Base-by-base conservation (phyloP, 192 early-diverging fungal genomes). In the Powellomyces hirtus region DNA sequence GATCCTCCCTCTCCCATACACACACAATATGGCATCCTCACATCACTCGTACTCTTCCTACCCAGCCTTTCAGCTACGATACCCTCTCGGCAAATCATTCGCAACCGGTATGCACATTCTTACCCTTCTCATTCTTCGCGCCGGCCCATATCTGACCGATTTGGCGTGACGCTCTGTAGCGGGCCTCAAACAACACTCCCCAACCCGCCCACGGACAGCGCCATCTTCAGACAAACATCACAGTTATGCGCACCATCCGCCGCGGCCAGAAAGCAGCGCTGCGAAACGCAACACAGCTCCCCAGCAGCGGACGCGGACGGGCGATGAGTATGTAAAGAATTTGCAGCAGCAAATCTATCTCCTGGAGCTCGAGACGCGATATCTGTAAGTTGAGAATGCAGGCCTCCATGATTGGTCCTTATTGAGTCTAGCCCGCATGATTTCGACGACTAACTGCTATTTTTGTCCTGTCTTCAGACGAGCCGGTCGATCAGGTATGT, bases 311-410 rank as follows among this genome's bases (percentile, higher is more conserved):
- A 53, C 38, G 0, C 37, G 46, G 3, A 68, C 77, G 16, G 76
- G 76, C 31, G 73, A 82, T n/a, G 84, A 86, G 45, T 86, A 85
- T 50, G 74, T 86, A 22, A 46, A 74, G 50, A 86, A 84, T 66
- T 64, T 86, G 44, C 82, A 86, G 68, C 84, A 86, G 56, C 84
- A 86, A 63, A 74, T 86, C 7, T 86, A 85, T 68, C 64, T 86
- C 20, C 63, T 86, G 30, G 84, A 86, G 64, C 63, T 86, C 26
- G 84, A 86, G 64, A 86, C 84, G 3, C 34, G 84, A 49, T 86
- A 85, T 73, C 65, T 86, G 82, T 82, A 65, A 63, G 72, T 64
- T n/a, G 10, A 8, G 10, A 18, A 18, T 18, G 18, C 18, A 42
- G 40, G 18, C 10, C 10, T 42, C 46, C 5, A 49, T 6, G 46